Evolutionary conservation across 768 basidiomycete genomes (phyloP), one percentile per base, ranked within the genome.

Genomic region (Punctularia strigosozonata): DNA sequence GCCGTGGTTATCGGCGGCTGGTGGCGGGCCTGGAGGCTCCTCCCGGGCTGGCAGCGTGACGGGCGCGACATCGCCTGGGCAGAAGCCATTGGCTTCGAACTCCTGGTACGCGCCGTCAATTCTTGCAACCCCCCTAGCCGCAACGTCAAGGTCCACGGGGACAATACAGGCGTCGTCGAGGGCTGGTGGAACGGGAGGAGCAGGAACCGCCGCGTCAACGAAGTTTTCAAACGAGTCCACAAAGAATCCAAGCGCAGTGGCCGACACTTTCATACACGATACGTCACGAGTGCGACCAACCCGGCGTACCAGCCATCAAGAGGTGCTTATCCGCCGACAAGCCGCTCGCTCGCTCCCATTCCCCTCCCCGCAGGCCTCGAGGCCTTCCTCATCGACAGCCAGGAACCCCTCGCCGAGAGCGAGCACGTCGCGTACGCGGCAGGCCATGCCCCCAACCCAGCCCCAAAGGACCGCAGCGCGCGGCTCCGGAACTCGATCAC

Each of bases 261-360:
- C n/a, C n/a, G n/a, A n/a, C n/a, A n/a, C n/a, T n/a, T 62, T 25
- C 49, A 58, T 52, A 54, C 60, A 1, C 13, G 34, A 2, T 68
- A 68, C 30, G 42, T 66, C 17, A 41, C 43, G 0, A 66, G 63
- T 39, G 42, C 40, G 13, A 7, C 44, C 0, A 70, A 72, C 43
- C 59, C 61, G 5, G 61, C 63, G 0, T 63, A 68, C 38, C 25
- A 8, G 0, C 61, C 65, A 1, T 71, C 64, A 0, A n/a, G 58
- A 5, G 63, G 67, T 0, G 32, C 43, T 8, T 62, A 58, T 36
- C 46, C 46, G 0, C 20, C 41, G 1, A 5, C 14, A 3, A 4
- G 36, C 18, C 36, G 42, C 32, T 57, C 59, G 22, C 58, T 68
- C 14, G 61, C 62, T 2, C 25, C 41, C 1, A 40, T 60, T 28